Evolutionary conservation across 2,329 filamentous ascomycete genomes (phyloP).

Genomic region (Epicoccum sorghinum): DNA sequence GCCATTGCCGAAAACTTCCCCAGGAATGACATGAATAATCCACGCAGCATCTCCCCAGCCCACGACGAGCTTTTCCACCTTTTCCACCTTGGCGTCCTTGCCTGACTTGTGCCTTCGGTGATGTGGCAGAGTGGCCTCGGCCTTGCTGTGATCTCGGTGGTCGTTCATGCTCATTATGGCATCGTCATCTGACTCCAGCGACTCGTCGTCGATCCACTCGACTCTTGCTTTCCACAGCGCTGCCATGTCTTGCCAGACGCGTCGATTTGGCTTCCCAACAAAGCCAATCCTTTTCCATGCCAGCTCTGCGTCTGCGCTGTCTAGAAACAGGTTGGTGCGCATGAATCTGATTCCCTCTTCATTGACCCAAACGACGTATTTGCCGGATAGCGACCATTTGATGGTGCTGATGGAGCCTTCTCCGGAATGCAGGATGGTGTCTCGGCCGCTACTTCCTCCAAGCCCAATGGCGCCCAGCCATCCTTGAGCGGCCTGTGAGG

Average conservation of each 20-base stretch:
- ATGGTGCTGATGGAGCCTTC: constrained; percentile 91
- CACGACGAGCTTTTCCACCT: constrained; percentile 78
- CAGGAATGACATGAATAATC: constrained; percentile 89
- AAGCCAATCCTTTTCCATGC: constrained; percentile 96
- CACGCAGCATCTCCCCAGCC: constrained; percentile 97
- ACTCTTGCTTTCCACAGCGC: constrained; percentile 90
- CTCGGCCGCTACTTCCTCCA: constrained; percentile 77
- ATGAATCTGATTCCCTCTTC: constrained; percentile 98
- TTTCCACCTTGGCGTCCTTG: constrained; percentile 40
- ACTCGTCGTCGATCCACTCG: constrained; percentile 90
- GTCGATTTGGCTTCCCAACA: constrained; percentile 83
- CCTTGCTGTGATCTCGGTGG: constrained; percentile 37
- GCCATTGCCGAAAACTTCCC: constrained; percentile 65
- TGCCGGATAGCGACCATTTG: constrained; percentile 92
- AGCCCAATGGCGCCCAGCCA: constrained; percentile 92
- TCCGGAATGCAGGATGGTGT: constrained; percentile 86
- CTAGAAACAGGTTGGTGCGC: constrained; percentile 83
- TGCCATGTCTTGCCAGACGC: constrained; percentile 95
- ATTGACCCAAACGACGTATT: constrained; percentile 93
- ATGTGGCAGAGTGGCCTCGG: constrained; percentile 42
- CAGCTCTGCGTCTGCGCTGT: constrained; percentile 75
- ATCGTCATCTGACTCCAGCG: constrained; percentile 75
- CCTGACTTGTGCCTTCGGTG: constrained; percentile 53
- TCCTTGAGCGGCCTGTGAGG: constrained; percentile 80
- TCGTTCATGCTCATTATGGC: constrained; percentile 47